Percentiles rank a stretch among this genome's conserved stretches.
These are phyloP conservation scores for Endotrypanum monterogeii DNA, from an alignment of 208 protist genomes.

Conservation along the genomic window DNA sequence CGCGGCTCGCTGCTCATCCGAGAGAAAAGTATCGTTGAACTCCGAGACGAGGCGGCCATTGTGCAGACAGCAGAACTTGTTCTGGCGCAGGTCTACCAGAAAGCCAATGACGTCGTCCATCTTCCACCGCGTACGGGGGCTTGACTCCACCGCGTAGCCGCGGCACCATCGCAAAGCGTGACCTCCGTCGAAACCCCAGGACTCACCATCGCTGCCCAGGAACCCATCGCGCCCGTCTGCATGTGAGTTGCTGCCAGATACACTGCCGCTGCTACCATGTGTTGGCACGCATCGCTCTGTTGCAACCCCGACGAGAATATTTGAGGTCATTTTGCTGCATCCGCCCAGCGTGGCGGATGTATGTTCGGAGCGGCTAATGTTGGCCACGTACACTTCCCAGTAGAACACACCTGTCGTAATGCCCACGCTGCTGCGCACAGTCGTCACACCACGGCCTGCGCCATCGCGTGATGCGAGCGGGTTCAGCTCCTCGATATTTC, in stretches of 20 bases:
- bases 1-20: slow-evolving; percentile 19
- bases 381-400: slow-evolving; percentile 84
- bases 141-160: slow-evolving; percentile 67
- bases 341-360: slow-evolving; percentile 3
- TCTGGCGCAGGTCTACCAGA: slow-evolving; percentile 70
- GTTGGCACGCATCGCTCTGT: slow-evolving; percentile 38
- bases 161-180: slow-evolving; percentile 55
- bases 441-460: slow-evolving; percentile 38
- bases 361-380: slow-evolving; percentile 36
- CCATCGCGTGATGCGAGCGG: slow-evolving; percentile 21
- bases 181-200: slow-evolving; percentile 81
- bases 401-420: slow-evolving; percentile 81
- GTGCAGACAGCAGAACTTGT: slow-evolving; percentile 63
- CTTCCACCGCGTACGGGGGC: slow-evolving; percentile 73
- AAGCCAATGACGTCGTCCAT: slow-evolving; percentile 83
- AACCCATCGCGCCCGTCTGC: slow-evolving; percentile 21
- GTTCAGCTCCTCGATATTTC: slow-evolving; percentile 1
- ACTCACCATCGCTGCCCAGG: slow-evolving; percentile 71
- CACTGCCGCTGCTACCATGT: neutral
- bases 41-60: slow-evolving; percentile 73
- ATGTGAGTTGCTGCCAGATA: neutral
- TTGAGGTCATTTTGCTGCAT: slow-evolving; percentile 14
- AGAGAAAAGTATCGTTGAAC: slow-evolving; percentile 52
- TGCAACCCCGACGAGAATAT: slow-evolving; percentile 60
- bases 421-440: slow-evolving; percentile 68